Conservation (phyloP, 176 grass and related monocot genomes). For the Triticum timopheevii region DNA sequence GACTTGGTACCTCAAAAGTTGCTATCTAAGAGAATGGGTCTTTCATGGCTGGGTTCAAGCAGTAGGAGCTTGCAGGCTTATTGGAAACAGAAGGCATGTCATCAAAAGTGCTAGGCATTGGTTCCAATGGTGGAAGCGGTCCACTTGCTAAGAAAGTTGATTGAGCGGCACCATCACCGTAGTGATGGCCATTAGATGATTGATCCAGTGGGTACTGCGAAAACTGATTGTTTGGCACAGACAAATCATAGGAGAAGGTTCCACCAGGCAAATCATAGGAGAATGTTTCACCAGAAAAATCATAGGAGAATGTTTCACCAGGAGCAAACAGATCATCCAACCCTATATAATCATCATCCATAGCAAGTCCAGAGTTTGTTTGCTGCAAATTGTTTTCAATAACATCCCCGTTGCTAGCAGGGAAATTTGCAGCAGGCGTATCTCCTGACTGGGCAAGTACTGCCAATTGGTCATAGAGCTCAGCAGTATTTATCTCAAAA, state of each 20-base stretch:
- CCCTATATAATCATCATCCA: constrained; percentile 48
- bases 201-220: constrained; percentile 5
- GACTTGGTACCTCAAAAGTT: background rate
- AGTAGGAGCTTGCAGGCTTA: background rate
- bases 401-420: background rate
- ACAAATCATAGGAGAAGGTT: constrained; percentile 15
- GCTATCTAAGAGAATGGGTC: constrained; percentile 24
- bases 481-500: constrained; percentile 24
- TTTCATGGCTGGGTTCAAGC: constrained; percentile 15
- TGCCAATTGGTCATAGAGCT: constrained; percentile 46
- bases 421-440: background rate
- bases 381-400: background rate
- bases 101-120: background rate
- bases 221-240: constrained; percentile 8
- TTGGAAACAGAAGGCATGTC: constrained; percentile 19
- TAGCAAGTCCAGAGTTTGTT: constrained; percentile 25
- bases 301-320: constrained; percentile 9
- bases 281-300: constrained; percentile 16
- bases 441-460: constrained; percentile 26
- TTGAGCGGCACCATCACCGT: background rate
- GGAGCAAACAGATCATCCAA: constrained; percentile 53
- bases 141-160: background rate
- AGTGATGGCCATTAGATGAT: background rate
- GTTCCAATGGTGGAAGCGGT: background rate
- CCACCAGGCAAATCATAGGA: background rate